A percentile compares a stretch with the other conserved stretches of the same genome.
Evolutionary conservation across 108 stramenopile species (phyloP).

Genomic region (Nitzschia sp.): DNA sequence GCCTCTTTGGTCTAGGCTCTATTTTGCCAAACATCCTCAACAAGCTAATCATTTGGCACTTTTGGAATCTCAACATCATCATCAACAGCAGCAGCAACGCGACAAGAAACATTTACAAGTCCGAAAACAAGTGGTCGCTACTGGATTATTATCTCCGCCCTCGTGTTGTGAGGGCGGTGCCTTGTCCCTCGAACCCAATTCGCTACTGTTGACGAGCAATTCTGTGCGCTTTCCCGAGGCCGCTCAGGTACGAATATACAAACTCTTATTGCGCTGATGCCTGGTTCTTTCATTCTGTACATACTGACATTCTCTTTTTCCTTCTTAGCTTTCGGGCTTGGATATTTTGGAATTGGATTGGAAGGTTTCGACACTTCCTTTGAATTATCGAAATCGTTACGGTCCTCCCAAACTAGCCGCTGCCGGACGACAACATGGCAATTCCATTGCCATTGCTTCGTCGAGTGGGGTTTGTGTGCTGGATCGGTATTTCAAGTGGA

Average conservation of each 20-base stretch:
- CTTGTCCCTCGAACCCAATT: constrained; percentile 8
- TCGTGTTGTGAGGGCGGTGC: neutral
- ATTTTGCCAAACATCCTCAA: constrained; percentile 16
- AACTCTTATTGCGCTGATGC: too few species aligned
- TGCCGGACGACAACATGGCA: constrained; percentile 5
- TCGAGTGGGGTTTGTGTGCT: constrained; percentile 29
- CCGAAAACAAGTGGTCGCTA: constrained; percentile 8
- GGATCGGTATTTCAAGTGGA: constrained; percentile 26
- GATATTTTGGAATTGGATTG: constrained; percentile 27
- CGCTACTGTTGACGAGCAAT: constrained; percentile 21
- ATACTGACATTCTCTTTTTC: neutral
- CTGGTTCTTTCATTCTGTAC: neutral
- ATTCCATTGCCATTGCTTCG: constrained; percentile 34
- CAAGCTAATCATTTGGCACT: constrained; percentile 5
- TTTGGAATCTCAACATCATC: constrained; percentile 20
- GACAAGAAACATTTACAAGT: neutral
- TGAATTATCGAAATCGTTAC: constrained; percentile 18
- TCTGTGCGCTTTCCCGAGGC: constrained; percentile 25
- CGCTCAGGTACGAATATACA: constrained; percentile 7
- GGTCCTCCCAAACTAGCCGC: constrained; percentile 29
- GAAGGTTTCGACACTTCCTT: constrained; percentile 36
- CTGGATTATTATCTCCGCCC: constrained; percentile 22
- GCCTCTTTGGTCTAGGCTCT: constrained; percentile 23
- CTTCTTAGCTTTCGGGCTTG: neutral
- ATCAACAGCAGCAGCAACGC: neutral